Evolutionary conservation across 1,139 yeast species (phyloP).

Genomic region (Magnusiomyces ingens): DNA sequence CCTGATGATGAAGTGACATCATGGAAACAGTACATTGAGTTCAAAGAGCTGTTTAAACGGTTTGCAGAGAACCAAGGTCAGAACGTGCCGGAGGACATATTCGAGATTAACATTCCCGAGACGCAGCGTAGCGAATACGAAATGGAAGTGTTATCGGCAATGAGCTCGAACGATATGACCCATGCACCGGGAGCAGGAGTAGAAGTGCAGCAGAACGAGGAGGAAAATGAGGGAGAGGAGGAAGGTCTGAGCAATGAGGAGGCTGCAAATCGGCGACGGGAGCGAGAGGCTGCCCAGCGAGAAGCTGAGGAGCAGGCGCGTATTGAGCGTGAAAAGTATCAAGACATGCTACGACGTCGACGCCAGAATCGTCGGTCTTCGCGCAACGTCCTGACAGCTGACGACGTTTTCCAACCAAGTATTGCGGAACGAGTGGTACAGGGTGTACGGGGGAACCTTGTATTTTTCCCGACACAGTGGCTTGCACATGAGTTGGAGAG

Average conservation of each 20-base stretch:
- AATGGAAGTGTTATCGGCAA: background rate
- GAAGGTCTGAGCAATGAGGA: background rate
- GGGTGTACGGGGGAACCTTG: conserved; percentile 84
- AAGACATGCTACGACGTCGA: conserved; percentile 9
- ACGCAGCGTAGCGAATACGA: conserved; percentile 3
- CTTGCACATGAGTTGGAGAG: conserved; percentile 69
- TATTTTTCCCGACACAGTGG: conserved; percentile 89
- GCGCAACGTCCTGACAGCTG: conserved; percentile 22
- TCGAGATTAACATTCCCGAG: conserved; percentile 14
- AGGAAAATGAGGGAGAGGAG: background rate
- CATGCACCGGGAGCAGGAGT: background rate
- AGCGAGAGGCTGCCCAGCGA: background rate
- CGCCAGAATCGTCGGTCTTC: conserved; percentile 7
- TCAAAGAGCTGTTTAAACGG: conserved; percentile 34
- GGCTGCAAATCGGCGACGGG: background rate
- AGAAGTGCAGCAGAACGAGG: background rate
- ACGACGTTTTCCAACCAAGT: conserved; percentile 60
- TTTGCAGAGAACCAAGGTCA: conserved; percentile 33
- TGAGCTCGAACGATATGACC: background rate
- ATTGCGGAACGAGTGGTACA: conserved; percentile 69
- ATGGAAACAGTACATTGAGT: conserved; percentile 85
- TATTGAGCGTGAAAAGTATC: conserved; percentile 4
- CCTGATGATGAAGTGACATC: conserved; percentile 85
- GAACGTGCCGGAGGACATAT: conserved; percentile 7
- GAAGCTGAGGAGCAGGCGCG: conserved; percentile 1